Conservation (phyloP, 1,284 basidiomycete genomes). For the Trichosporon sp. region DNA sequence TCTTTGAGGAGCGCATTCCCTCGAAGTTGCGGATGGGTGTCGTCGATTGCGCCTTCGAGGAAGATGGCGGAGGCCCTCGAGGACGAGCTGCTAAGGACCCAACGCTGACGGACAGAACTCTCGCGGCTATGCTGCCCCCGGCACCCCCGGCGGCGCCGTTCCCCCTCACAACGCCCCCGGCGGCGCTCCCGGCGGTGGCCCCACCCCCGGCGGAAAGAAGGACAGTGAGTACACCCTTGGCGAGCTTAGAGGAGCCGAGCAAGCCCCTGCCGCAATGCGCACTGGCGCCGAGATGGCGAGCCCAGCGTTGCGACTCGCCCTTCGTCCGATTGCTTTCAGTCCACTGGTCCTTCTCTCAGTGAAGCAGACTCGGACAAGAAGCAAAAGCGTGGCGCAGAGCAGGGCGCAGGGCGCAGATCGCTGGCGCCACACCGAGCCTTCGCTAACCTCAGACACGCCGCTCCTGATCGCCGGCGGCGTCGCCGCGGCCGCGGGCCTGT, state of each 20-base stretch:
- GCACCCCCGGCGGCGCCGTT: background rate
- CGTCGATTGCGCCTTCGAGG: too few relatives aligned
- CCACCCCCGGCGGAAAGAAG: constrained; percentile 1
- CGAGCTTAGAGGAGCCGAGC: background rate
- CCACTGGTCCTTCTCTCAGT: too few relatives aligned
- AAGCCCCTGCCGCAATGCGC: background rate
- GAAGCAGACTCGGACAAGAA: background rate
- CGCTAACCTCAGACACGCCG: background rate
- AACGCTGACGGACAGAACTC: background rate
- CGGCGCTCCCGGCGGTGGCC: background rate
- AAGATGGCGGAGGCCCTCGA: too few relatives aligned
- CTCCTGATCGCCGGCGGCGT: background rate
- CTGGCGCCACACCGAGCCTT: background rate
- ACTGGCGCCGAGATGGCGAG: too few relatives aligned
- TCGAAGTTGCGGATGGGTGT: too few relatives aligned
- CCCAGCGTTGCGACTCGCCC: too few relatives aligned
- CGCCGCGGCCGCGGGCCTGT: background rate
- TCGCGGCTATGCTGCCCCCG: background rate
- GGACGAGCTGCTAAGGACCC: background rate
- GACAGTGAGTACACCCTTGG: background rate
- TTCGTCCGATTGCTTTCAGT: too few relatives aligned
- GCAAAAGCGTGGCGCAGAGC: background rate
- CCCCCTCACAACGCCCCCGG: background rate
- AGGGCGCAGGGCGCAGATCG: background rate
- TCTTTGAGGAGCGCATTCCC: too few relatives aligned